Evolutionary conservation across 495 filamentous ascomycete genomes (phyloP).

Genomic region (Hypoxylon intermedium): DNA sequence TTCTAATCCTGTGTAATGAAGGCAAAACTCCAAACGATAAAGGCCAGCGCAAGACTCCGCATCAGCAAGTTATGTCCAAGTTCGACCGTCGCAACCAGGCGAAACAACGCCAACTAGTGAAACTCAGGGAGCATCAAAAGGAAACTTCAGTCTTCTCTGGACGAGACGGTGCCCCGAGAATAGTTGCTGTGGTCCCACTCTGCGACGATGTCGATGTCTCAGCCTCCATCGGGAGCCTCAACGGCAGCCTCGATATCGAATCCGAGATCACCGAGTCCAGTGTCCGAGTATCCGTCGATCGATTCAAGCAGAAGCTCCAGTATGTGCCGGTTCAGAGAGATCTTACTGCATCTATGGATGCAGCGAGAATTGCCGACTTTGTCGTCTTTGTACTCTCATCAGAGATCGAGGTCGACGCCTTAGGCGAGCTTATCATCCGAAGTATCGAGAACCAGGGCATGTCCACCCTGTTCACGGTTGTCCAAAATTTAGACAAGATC

Average conservation of each 20-base stretch:
- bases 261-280: constrained; percentile 66
- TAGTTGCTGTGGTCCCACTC: constrained; percentile 90
- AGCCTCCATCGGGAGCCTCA: constrained; percentile 72
- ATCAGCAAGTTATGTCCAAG: constrained; percentile 97
- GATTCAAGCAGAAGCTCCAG: constrained; percentile 91
- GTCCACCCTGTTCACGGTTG: constrained; percentile 80
- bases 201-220: constrained; percentile 71
- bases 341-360: constrained; percentile 78
- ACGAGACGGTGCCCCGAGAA: constrained; percentile 81
- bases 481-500: constrained; percentile 78
- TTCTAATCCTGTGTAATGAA: constrained; percentile 14
- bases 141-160: constrained; percentile 82
- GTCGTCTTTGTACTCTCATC: constrained; percentile 83
- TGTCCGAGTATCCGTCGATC: constrained; percentile 73
- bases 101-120: constrained; percentile 80
- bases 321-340: constrained; percentile 78
- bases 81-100: constrained; percentile 92
- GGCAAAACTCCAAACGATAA: constrained; percentile 57
- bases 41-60: constrained; percentile 80
- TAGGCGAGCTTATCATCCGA: constrained; percentile 81
- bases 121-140: constrained; percentile 78
- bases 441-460: constrained; percentile 92
- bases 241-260: constrained; percentile 78
- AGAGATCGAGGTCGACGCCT: constrained; percentile 77
- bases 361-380: constrained; percentile 87